Evolutionary conservation across 1,139 yeast genomes (phyloP).

Genomic region (Magnusiomyces starmeri): DNA sequence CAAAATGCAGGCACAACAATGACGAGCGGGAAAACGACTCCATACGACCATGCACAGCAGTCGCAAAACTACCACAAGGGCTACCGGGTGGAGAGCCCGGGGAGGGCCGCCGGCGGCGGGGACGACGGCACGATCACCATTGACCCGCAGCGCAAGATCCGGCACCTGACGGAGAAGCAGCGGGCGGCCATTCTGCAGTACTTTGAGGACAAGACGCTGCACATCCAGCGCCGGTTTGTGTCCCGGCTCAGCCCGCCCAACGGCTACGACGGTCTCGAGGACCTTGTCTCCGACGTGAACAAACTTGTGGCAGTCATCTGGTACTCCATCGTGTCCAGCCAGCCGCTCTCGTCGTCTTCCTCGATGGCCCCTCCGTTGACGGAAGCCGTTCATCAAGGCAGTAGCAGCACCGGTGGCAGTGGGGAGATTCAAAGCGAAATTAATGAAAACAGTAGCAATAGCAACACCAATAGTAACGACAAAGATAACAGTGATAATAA

Average conservation of each 20-base stretch:
- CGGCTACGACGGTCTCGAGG: slow-evolving; percentile 37
- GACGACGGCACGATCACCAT: background rate
- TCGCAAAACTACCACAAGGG: too few relatives aligned
- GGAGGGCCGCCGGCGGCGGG: too few relatives aligned
- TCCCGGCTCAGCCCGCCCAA: slow-evolving; percentile 14
- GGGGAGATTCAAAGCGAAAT: too few relatives aligned
- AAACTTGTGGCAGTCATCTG: slow-evolving; percentile 48
- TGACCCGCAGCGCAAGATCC: background rate
- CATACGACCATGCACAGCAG: too few relatives aligned
- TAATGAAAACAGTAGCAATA: too few relatives aligned
- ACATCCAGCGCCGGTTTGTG: slow-evolving; percentile 15
- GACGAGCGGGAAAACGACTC: too few relatives aligned
- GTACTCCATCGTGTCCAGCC: slow-evolving; percentile 40
- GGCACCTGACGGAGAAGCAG: slow-evolving; percentile 1
- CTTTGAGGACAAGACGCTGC: slow-evolving; percentile 10
- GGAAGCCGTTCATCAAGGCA: too few relatives aligned
- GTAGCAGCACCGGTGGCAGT: too few relatives aligned
- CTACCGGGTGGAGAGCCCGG: too few relatives aligned
- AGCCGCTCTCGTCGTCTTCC: slow-evolving; percentile 6
- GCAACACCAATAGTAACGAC: background rate
- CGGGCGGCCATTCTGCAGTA: slow-evolving; percentile 6
- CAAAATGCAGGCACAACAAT: too few relatives aligned
- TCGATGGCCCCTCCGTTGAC: background rate
- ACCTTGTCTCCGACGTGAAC: slow-evolving; percentile 42
- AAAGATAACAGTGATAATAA: too few relatives aligned